Base-by-base conservation (phyloP, 2,329 filamentous ascomycete genomes). In the Rutstroemia sydowiana region DNA sequence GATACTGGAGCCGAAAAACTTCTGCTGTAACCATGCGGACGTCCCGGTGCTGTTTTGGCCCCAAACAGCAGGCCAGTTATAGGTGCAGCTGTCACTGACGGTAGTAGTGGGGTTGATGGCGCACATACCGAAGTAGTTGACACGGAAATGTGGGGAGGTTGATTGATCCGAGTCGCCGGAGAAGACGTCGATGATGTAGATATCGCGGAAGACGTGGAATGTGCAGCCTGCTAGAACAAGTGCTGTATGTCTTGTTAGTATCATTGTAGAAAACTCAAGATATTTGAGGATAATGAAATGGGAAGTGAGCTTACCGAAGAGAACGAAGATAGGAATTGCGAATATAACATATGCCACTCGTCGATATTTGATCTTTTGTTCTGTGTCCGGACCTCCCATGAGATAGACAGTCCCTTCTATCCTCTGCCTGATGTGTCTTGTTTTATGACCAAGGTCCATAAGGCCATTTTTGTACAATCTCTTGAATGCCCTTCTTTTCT, bases 51-150 rank as follows among this genome's bases (percentile, higher is more conserved):
- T 48, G 20, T 14, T 42, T 9, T 34, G 18, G 26, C 34, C 18
- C 21, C 36, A 39, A 4, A 28, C 28, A 14, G 31, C 41, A 11
- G 37, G 46, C 9, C 42, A 42, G 20, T 28, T 42, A 10, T 26
- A 36, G 2, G 46, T 31, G n/a, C 46, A 48, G 18, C 23, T 13
- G 3, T 20, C 36, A 16, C 5, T 39, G 14, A 39, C 18, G 36
- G 10, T 26, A 18, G 30, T 47, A 4, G 30, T 45, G 13, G 45
- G 45, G 1, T 26, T 47, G 16, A 47, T 37, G 21, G 45, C 45
- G 7, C 32, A 47, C 14, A 47, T 36, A 41, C 46, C 46, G 30
- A 48, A 48, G 13, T 48, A 48, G 3, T 36, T 36, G 30, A 42
- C 46, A 8, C 36, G 46, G 8, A 48, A 40, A 42, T 48, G 26